Base-by-base conservation (phyloP, 2,329 filamentous ascomycete genomes). In the Tetracladium maxilliforme region DNA sequence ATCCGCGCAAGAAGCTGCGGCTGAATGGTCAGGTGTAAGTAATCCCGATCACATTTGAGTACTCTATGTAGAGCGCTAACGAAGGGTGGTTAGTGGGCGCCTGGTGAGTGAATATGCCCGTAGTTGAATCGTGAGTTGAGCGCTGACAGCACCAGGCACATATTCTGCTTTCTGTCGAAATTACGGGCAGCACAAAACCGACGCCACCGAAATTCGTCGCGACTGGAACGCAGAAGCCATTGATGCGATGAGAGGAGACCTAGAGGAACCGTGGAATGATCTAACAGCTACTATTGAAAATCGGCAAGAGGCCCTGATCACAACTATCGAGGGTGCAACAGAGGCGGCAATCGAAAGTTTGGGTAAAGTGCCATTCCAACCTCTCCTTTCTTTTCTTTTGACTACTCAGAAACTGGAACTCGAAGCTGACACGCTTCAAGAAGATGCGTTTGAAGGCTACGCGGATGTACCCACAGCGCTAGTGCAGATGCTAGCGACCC, bases 181-280 rank as follows among this genome's bases (percentile, higher is more conserved):
- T 1, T 53, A 43, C 24, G 58, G 58, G 1, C 32, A 41, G 6
- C 31, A 61, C 24, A 26, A 0, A 4, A 57, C 54, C 1, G 1
- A 4, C 1, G 19, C 21, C 0, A 33, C 29, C 4, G 46, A 45
- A n/a, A n/a, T n/a, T 0, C 20, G 17, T 2, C 47, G 32, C n/a
- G 49, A 52, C 28, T 63, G 58, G 58, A 64, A 64, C 25, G 38
- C 50, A 24, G 54, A 61, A 35, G 49, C 49, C 1, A 55, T 57
- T 4, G 16, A 27, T 2, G 19, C 19, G 2, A 56, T 61, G 54
- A 40, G 34, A 1, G 10, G 16, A 2, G 47, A 54, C 16, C 24
- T 58, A 16, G 26, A 23, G 1, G 16, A 19, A 1, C 40, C 40
- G 5, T 63, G 55, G 54, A 16, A 38, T 10, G 20, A 24, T 0